Base-by-base conservation (phyloP, 2,329 filamentous ascomycete genomes). In the Cladosporium phlei region DNA sequence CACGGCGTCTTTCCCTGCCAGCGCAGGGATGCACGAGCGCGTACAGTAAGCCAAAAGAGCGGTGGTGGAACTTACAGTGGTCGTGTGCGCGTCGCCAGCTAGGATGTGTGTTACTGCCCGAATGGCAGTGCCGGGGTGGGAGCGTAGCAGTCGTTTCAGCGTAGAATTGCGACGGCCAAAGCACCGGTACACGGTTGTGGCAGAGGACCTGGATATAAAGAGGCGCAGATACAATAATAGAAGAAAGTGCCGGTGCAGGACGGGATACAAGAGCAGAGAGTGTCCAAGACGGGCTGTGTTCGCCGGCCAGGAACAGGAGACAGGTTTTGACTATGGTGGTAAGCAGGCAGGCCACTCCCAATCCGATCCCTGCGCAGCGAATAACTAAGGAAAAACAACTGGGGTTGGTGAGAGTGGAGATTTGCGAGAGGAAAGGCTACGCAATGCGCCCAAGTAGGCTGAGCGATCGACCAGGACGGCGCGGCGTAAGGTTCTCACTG, bases 11-110 rank as follows among this genome's bases (percentile, higher is more conserved):
- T 30, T 25, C 12, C 28, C 29, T 40, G 45, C 45, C 28, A 20
- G 45, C 28, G 40, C 45, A 47, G 35, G n/a, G 37, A 40, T 28
- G 45, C 45, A 47, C 45, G 45, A 47, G 45, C 45, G 29, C 45
- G 35, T 39, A 39, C 17, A 37, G 33, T 17, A 29, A 45, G 42
- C 17, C 17, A 20, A n/a, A 38, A 38, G 35, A n/a, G n/a, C 21
- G 24, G 27, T 28, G 25, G 43, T 47, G 45, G n/a, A 28, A 47
- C 45, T 40, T 47, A 47, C 45, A 35, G n/a, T 28, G 34, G 45
- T 39, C 8, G 12, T 35, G 40, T 10, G 32, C 32, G 30, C 35
- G 32, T 37, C 42, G n/a, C 21, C 12, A 25, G 42, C 22, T 22
- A n/a, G n/a, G n/a, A n/a, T n/a, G n/a, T n/a, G n/a, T n/a, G n/a